These are phyloP conservation scores for Protomyces arabidopsidicola DNA, from an alignment of 1,139 yeast species.

Conservation along the genomic window DNA sequence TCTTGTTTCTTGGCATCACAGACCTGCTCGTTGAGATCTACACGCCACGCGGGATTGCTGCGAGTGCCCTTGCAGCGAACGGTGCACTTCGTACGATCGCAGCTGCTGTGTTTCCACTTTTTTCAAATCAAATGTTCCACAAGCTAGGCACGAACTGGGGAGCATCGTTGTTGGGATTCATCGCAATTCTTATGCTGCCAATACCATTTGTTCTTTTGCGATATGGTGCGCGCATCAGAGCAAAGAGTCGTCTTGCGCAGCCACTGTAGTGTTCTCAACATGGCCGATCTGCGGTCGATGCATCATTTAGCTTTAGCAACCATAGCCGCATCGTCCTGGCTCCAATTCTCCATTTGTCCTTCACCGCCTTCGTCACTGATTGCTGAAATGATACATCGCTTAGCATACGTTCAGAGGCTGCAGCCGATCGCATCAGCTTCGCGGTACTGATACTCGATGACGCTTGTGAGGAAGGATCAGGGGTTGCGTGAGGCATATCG, in stretches of 20 bases:
- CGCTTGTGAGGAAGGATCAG: no score
- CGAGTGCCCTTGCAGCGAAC: constrained; percentile 67
- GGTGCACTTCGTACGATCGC: constrained; percentile 55
- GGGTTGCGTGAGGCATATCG: no score
- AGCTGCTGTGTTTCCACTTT: constrained; percentile 65
- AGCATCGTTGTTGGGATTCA: constrained; percentile 73
- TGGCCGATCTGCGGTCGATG: no score
- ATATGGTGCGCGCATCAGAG: constrained; percentile 43
- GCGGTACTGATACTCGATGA: no score
- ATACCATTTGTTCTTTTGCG: constrained; percentile 73
- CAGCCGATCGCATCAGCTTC: no score
- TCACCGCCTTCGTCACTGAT: no score
- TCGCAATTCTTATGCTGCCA: constrained; percentile 70
- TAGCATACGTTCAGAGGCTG: no score
- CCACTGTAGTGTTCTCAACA: not conserved
- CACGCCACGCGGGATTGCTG: constrained; percentile 46
- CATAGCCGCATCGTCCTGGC: no score
- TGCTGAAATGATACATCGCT: no score
- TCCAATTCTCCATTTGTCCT: no score
- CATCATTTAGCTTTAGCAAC: no score
- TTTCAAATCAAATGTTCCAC: constrained; percentile 65
- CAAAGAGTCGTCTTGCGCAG: constrained; percentile 47
- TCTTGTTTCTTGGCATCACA: constrained; percentile 44
- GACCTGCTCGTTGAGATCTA: constrained; percentile 54
- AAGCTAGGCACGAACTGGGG: constrained; percentile 77